Evolutionary conservation across 257 asterid genomes (phyloP), one percentile per base, ranked within the genome.

Genomic region (Craterostigma plantagineum): DNA sequence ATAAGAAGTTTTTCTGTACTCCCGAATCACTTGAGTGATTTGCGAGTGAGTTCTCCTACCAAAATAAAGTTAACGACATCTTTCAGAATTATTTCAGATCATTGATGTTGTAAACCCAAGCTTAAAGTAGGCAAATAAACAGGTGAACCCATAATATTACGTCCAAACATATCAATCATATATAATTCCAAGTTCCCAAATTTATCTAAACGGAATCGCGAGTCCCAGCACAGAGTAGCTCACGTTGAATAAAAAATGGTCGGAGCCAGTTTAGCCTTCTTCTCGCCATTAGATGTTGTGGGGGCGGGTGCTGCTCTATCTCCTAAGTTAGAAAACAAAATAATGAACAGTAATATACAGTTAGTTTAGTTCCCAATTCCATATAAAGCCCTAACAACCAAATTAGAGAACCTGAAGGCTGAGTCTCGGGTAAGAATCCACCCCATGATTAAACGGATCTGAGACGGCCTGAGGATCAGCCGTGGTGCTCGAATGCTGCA

Each of bases 11-110:
- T 72, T 83, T 63, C 55, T 76, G 79, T 76, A 90, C 62, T 90
- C 98, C 34, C 86, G 68, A 30, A 79, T 69, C 60, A 79, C 98
- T 69, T 90, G 98, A 48, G 69, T 57, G 58, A 90, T 70, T 69
- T 90, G 98, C 3, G 86, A 10, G 60, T 90, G 98, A 1, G 98
- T 90, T 66, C 98, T 75, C 94, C 98, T 90, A 41, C 54, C 40
- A 46, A 50, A 50, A 54, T 11, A 18, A 49, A 59, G 33, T 45
- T 9, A 57, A 30, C 10, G 47, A 34, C 9, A 14, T 35, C 39
- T 33, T 56, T 38, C 43, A 57, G 13, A 40, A 11, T 48, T 33
- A 36, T 56, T 49, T n/a, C 15, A 35, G 13, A 54, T 18, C 39
- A 23, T 23, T 23, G 6, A 6, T 23, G 30, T 6, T 23, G 2